Percentiles rank a stretch among this genome's conserved stretches.
Evolutionary conservation across 1,139 yeast species (phyloP).

Genomic region (Nakaseomyces delphensis): DNA sequence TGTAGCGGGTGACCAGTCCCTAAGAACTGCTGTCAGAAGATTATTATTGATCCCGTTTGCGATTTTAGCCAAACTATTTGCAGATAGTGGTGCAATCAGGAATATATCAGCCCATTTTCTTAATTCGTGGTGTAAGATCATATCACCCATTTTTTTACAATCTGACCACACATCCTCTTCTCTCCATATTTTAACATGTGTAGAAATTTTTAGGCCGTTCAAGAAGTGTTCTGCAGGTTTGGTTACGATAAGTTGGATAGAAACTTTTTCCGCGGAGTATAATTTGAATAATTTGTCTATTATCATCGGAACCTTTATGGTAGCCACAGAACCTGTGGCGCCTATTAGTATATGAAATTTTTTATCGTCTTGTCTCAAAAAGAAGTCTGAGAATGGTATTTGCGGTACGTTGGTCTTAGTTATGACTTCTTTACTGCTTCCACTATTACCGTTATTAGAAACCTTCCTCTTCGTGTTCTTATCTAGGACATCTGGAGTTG

Average conservation of each 20-base stretch:
- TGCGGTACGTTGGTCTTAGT: slow-evolving; percentile 56
- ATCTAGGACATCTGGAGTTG: not conserved
- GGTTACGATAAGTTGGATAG: slow-evolving; percentile 81
- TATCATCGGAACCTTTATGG: slow-evolving; percentile 81
- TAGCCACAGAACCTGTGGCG: slow-evolving; percentile 94
- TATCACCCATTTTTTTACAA: slow-evolving; percentile 45
- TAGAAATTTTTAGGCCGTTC: slow-evolving; percentile 66
- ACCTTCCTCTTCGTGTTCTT: slow-evolving; percentile 5
- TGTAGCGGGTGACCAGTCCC: slow-evolving; percentile 88
- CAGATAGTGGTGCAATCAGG: slow-evolving; percentile 81
- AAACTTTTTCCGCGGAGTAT: slow-evolving; percentile 60
- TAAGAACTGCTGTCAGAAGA: slow-evolving; percentile 71
- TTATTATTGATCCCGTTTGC: slow-evolving; percentile 88
- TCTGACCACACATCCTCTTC: slow-evolving; percentile 89
- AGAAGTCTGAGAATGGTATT: slow-evolving; percentile 64
- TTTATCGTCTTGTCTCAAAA: slow-evolving; percentile 64
- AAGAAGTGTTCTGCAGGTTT: slow-evolving; percentile 76
- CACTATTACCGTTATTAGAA: slow-evolving; percentile 1
- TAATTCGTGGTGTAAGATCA: slow-evolving; percentile 76
- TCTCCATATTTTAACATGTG: slow-evolving; percentile 84
- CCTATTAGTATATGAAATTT: slow-evolving; percentile 82
- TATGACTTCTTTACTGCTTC: slow-evolving; percentile 33
- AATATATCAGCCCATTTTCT: slow-evolving; percentile 94
- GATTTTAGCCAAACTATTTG: slow-evolving; percentile 83
- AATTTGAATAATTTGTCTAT: slow-evolving; percentile 73